phyloP scores from a whole-genome alignment of 495 filamentous ascomycete species.

The Margaritispora aquatica region DNA sequence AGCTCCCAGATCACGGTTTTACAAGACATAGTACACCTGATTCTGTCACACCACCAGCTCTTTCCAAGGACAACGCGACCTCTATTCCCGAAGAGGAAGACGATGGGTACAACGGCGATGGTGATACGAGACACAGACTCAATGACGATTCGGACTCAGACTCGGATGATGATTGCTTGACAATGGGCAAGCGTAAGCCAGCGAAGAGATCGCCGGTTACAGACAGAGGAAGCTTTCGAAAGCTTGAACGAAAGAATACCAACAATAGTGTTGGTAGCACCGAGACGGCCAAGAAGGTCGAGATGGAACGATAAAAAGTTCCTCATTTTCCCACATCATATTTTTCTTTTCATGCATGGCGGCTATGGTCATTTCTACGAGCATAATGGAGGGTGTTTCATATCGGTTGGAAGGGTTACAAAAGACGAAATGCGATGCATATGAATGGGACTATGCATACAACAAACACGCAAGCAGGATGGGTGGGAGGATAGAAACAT shows the following conservation, averaged over 20 bases:
- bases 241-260: constrained; percentile 36
- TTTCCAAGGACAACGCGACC: constrained; percentile 21
- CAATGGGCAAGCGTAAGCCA: constrained; percentile 39
- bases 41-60: constrained; percentile 42
- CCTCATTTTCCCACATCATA: neutral
- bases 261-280: constrained; percentile 47
- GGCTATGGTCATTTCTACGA: neutral
- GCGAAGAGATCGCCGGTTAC: constrained; percentile 13
- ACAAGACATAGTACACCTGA: constrained; percentile 40
- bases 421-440: neutral
- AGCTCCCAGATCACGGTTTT: constrained; percentile 18
- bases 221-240: constrained; percentile 5
- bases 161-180: constrained; percentile 50
- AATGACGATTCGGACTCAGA: constrained; percentile 48
- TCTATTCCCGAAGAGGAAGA: constrained; percentile 38
- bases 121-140: constrained; percentile 27
- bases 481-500: neutral
- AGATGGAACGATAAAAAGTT: constrained; percentile 17
- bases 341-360: neutral
- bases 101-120: constrained; percentile 44
- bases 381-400: neutral
- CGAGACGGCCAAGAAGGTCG: constrained; percentile 50
- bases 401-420: neutral
- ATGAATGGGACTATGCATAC: neutral
- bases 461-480: neutral